A percentile compares a stretch with the other conserved stretches of the same genome.
phyloP scores from a whole-genome alignment of 140 eudicot species.

The Cichorium intybus region DNA sequence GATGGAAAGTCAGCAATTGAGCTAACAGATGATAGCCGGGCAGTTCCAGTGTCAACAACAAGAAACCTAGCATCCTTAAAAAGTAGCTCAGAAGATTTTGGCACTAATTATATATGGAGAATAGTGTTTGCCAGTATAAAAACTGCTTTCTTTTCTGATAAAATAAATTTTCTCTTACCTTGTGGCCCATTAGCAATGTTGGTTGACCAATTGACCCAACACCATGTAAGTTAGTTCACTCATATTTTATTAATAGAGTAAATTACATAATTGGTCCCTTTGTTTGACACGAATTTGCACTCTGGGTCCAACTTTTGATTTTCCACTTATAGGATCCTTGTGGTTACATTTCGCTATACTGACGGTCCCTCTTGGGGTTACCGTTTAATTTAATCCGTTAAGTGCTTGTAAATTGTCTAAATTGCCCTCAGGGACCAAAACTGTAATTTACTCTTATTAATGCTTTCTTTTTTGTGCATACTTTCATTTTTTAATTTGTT shows the following conservation, averaged over 20 bases:
- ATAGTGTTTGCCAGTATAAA: constrained; percentile 39
- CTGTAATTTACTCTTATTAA: too few relatives aligned
- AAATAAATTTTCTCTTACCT: constrained; percentile 54
- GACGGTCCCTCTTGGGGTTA: too few relatives aligned
- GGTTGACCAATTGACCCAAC: constrained; percentile 42
- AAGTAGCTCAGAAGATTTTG: constrained; percentile 15
- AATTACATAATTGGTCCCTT: too few relatives aligned
- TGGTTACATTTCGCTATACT: too few relatives aligned
- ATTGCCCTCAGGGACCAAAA: too few relatives aligned
- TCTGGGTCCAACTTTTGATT: too few relatives aligned
- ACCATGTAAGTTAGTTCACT: constrained; percentile 39
- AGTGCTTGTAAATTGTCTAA: too few relatives aligned
- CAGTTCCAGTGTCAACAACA: constrained; percentile 24
- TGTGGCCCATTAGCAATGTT: constrained; percentile 68
- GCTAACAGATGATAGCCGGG: constrained; percentile 37
- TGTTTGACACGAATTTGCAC: too few relatives aligned
- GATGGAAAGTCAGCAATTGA: constrained; percentile 36
- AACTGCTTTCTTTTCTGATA: constrained; percentile 47
- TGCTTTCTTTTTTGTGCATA: neutral
- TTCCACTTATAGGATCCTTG: too few relatives aligned
- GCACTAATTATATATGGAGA: constrained; percentile 27
- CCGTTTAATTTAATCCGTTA: too few relatives aligned
- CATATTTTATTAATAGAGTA: neutral
- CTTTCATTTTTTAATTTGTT: constrained; percentile 1
- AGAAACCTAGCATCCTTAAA: constrained; percentile 31